Evolutionary conservation across 805 yeast species (phyloP).

Genomic region (Hanseniaspora singularis): DNA sequence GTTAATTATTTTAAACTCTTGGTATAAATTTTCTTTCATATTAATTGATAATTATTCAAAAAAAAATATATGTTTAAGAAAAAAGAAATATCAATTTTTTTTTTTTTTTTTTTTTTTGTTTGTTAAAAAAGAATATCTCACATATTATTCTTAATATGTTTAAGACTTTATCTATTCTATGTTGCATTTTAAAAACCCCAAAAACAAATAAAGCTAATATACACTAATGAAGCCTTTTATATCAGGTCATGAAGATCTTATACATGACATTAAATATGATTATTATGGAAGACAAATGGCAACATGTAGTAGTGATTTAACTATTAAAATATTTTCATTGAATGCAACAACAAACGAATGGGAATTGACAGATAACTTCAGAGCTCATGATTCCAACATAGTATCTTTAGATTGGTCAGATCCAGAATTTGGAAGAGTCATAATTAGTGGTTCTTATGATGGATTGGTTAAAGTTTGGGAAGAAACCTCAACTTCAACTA

Average conservation of each 20-base stretch:
- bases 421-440: slow-evolving; percentile 79
- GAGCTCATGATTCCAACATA: slow-evolving; percentile 84
- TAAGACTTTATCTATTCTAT: too few relatives aligned
- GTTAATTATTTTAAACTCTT: not conserved
- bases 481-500: slow-evolving; percentile 34
- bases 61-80: too few relatives aligned
- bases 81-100: too few relatives aligned
- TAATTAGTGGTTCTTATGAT: slow-evolving; percentile 85
- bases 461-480: slow-evolving; percentile 85
- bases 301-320: slow-evolving; percentile 91
- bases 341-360: slow-evolving; percentile 58
- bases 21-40: not conserved
- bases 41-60: too few relatives aligned
- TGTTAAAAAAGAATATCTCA: too few relatives aligned
- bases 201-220: too few relatives aligned
- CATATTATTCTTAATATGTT: too few relatives aligned
- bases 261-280: slow-evolving; percentile 83
- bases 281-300: slow-evolving; percentile 88
- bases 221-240: slow-evolving; percentile 52
- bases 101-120: too few relatives aligned
- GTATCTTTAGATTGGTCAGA: slow-evolving; percentile 83
- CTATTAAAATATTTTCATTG: slow-evolving; percentile 74
- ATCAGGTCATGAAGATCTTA: slow-evolving; percentile 86
- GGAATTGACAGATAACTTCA: slow-evolving; percentile 82
- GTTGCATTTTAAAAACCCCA: too few relatives aligned